These are phyloP conservation scores for Colletotrichum orchidophilum DNA, from an alignment of 2,329 filamentous ascomycete genomes.

Conservation along the genomic window DNA sequence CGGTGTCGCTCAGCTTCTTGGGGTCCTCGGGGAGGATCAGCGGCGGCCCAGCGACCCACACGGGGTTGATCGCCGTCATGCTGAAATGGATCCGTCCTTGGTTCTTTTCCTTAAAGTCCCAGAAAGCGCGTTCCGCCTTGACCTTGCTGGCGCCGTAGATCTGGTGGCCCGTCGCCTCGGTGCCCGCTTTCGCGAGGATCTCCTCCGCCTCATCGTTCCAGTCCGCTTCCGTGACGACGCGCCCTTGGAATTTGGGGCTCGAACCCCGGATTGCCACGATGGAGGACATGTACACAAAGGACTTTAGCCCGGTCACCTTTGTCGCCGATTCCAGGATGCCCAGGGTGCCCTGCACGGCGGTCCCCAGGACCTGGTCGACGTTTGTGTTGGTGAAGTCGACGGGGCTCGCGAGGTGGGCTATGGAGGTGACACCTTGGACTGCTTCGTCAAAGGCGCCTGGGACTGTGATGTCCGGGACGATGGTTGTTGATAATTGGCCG, in stretches of 20 bases:
- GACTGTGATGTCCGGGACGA: constrained; percentile 46
- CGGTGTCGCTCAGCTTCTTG: constrained; percentile 19
- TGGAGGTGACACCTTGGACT: constrained; percentile 47
- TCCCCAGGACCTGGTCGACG: constrained; percentile 53
- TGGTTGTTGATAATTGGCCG: constrained; percentile 36
- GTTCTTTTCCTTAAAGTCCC: constrained; percentile 40
- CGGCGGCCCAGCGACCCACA: constrained; percentile 30
- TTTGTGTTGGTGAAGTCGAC: constrained; percentile 49
- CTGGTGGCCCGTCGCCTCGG: constrained; percentile 18
- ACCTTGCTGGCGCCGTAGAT: constrained; percentile 45
- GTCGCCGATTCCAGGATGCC: constrained; percentile 52
- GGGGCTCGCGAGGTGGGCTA: constrained; percentile 55
- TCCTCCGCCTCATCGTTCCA: constrained; percentile 45
- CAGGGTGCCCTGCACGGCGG: constrained; percentile 45
- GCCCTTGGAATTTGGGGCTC: constrained; percentile 13
- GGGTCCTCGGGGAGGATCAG: constrained; percentile 27
- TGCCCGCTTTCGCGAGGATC: constrained; percentile 38
- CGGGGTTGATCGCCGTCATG: constrained; percentile 26
- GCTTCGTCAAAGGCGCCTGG: constrained; percentile 47
- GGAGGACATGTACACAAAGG: constrained; percentile 41
- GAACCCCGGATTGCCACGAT: constrained; percentile 31
- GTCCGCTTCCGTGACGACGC: constrained; percentile 36
- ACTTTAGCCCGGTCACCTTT: constrained; percentile 50
- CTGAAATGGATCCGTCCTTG: constrained; percentile 40
- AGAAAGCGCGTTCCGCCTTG: constrained; percentile 42